Base-by-base conservation (phyloP, 768 basidiomycete genomes). In the Neoboletus brunneissimus region DNA sequence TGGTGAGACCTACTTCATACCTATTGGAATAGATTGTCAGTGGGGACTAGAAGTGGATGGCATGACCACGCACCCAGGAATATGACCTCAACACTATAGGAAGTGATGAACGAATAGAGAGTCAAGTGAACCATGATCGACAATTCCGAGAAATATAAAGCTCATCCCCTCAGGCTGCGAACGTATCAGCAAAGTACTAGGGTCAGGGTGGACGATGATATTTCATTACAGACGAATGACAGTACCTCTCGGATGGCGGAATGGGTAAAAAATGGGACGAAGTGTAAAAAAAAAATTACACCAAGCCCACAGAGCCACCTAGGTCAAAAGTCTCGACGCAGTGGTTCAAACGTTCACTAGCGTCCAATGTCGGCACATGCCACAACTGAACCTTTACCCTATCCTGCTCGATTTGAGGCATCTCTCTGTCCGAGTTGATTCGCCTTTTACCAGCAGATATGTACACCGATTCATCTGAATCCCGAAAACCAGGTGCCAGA, bases 21-120 rank as follows among this genome's bases (percentile, higher is more conserved):
- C 63, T 64, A 11, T 55, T 31, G 16, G 18, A 31, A 41, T 16
- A 34, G 12, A n/a, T 22, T 4, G 7, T 63, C 45, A 42, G 22
- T 4, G 5, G 12, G 23, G 42, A 16, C 18, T 3, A 2, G 31
- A 27, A 22, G 25, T 1, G 10, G 22, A 53, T 23, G 7, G 5
- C 5, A 20, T 7, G 40, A 16, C 37, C 37, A 57, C 66, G n/a
- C 42, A 67, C 66, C 66, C 10, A 64, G 40, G 32, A 69, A 52
- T 25, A 69, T 47, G 5, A 32, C 31, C 35, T 69, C 64, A 3
- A 57, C 4, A 41, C 35, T 48, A 3, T 51, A 53, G 4, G 58
- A 16, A 4, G 29, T 43, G 44, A 67, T 43, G 43, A 46, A 10
- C 23, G 58, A 34, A n/a, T 48, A 48, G 5, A 51, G 53, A 16